phyloP scores from a whole-genome alignment of 202 grass and related monocot species.

The Setaria italica region DNA sequence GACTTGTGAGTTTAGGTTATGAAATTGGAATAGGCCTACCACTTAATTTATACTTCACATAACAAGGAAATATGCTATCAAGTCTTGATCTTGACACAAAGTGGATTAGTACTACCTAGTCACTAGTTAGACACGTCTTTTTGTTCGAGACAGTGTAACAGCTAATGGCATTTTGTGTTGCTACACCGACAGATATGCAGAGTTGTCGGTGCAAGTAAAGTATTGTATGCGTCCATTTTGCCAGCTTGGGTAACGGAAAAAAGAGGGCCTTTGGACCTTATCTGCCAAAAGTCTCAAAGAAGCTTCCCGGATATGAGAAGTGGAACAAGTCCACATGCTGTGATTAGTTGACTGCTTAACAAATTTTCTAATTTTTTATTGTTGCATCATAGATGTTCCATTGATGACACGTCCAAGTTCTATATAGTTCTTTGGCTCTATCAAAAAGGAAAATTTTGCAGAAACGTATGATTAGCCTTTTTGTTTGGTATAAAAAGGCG shows the following conservation, averaged over 20 bases:
- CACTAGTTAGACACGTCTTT: not conserved
- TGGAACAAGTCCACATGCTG: not conserved
- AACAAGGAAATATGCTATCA: not conserved
- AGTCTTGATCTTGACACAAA: not conserved
- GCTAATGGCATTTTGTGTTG: not conserved
- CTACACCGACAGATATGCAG: not conserved
- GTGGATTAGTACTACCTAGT: not conserved
- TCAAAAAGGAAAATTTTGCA: not conserved
- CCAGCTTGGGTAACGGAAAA: not conserved
- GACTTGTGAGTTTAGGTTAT: not conserved
- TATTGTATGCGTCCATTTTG: not conserved
- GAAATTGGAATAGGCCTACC: not conserved
- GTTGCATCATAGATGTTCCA: not conserved
- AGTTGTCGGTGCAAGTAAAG: slow-evolving; percentile 26
- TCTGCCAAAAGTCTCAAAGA: not conserved
- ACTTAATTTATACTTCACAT: not conserved
- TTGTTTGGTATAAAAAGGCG: not conserved
- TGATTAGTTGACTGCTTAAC: not conserved
- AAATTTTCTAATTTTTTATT: not conserved
- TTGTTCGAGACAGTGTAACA: not conserved
- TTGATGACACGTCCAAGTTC: not conserved
- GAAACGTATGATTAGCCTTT: not conserved
- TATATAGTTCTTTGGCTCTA: too few species aligned
- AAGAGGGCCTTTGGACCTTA: not conserved
- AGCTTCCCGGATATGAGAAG: slow-evolving; percentile 2